Percentiles rank a stretch among this genome's conserved stretches.
Conservation (phyloP, 2,329 filamentous ascomycete species). For the Neofusicoccum ribis region DNA sequence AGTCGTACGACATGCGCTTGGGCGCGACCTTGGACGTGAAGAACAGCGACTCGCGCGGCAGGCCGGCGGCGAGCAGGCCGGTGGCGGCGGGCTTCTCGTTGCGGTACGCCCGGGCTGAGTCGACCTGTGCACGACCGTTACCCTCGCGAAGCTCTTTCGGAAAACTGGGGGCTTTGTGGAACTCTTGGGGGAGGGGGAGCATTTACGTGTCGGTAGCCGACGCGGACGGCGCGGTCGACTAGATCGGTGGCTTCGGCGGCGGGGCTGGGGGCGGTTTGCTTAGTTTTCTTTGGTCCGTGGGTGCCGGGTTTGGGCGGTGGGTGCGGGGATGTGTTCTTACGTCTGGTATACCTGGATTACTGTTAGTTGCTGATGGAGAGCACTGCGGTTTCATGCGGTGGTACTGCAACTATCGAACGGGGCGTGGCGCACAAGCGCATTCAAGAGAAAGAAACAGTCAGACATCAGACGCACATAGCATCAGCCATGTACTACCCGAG, state of each 20-base stretch:
- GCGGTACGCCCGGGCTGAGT: constrained; percentile 46
- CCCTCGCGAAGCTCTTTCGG: too few species aligned
- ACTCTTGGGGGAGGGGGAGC: too few species aligned
- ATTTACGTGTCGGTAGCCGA: constrained; percentile 50
- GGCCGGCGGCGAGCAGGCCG: constrained; percentile 32
- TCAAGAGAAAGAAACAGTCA: too few species aligned
- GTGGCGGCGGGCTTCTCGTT: constrained; percentile 45
- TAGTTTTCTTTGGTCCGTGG: background rate
- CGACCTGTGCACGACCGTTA: constrained; percentile 39
- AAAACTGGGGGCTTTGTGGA: too few species aligned
- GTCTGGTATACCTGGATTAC: constrained; percentile 42
- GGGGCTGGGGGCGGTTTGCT: constrained; percentile 43
- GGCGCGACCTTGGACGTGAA: constrained; percentile 44
- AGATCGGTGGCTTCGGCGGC: constrained; percentile 59
- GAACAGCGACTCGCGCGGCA: constrained; percentile 28
- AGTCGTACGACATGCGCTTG: constrained; percentile 56
- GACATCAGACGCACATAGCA: too few species aligned
- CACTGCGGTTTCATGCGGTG: background rate
- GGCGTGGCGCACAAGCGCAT: too few species aligned
- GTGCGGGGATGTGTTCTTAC: constrained; percentile 25
- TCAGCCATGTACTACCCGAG: too few species aligned
- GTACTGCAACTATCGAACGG: constrained; percentile 5
- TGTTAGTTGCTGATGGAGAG: background rate
- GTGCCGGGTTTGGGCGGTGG: background rate
- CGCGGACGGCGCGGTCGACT: constrained; percentile 51